Evolutionary conservation across 306 rosid genomes (phyloP), one percentile per base, ranked within the genome.

Genomic region (Acacia confusa): DNA sequence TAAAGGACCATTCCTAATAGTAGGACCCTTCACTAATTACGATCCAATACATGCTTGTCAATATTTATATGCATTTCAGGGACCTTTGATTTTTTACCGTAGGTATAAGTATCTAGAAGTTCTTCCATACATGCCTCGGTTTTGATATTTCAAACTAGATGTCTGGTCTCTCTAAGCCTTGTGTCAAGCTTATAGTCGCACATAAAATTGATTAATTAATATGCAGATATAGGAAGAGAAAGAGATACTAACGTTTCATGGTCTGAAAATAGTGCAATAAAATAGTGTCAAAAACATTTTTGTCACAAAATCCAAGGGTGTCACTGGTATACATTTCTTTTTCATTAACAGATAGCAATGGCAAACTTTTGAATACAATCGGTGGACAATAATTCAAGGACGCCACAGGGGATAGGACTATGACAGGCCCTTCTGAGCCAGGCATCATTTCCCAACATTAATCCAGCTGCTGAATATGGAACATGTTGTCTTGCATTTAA

Each of bases 351-450:
- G 40, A 44, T 65, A 20, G 61, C n/a, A 52, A 65, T 71, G 22
- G 68, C 47, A 69, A 73, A 72, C 76, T 82, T 87, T 79, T 82
- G 87, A 75, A 71, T 82, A 78, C 88, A 80, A 82, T 77, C 81
- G 55, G 70, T 86, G 84, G 94, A 91, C 94, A 89, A 90, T 81
- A 86, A 88, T 90, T 88, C 93, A 88, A 86, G 86, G 84, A 90
- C 84, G 87, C 85, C 97, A 80, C 81, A 47, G 70, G 80, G 81
- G 70, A 82, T 87, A 78, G 53, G 83, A 47, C 70, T 79, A 81
- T 78, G 88, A 83, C 87, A 86, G 89, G 81, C 89, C 81, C 85
- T 84, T 88, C 80, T 77, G 24, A 75, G 79, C 32, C 67, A 30
- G 83, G 87, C 79, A 78, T 86, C 89, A 84, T 83, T 92, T 84